phyloP scores from a whole-genome alignment of 1,284 basidiomycete species.

The Apiotrichum domesticum region DNA sequence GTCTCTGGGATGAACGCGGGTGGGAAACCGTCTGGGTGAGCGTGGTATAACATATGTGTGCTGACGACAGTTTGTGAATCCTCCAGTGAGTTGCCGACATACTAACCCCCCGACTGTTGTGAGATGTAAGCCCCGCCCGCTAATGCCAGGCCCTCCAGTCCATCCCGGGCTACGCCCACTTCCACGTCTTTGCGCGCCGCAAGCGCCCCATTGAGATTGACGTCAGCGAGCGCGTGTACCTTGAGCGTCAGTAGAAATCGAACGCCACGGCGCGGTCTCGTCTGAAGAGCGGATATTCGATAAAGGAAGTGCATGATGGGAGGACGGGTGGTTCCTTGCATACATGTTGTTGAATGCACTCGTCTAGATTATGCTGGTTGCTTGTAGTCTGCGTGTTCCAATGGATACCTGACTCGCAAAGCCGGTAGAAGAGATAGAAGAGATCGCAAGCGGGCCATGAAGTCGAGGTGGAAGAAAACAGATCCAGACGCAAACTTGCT shows the following conservation, averaged over 20 bases:
- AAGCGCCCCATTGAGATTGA: constrained; percentile 44
- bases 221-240: constrained; percentile 5
- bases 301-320: too few species aligned
- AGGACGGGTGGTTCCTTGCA: too few species aligned
- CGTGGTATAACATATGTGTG: background rate
- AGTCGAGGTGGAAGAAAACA: too few species aligned
- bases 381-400: too few species aligned
- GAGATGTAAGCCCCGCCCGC: background rate
- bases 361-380: too few species aligned
- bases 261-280: too few species aligned
- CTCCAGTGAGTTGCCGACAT: constrained; percentile 2
- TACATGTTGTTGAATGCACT: too few species aligned
- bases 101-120: background rate
- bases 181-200: constrained; percentile 44
- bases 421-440: too few species aligned
- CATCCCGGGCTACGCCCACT: constrained; percentile 43
- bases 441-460: too few species aligned
- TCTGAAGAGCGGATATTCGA: too few species aligned
- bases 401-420: too few species aligned
- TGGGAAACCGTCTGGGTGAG: constrained; percentile 45
- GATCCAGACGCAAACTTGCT: too few species aligned
- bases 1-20: constrained; percentile 41
- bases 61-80: constrained; percentile 30
- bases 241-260: background rate
- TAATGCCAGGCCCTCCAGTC: constrained; percentile 34